phyloP scores from a whole-genome alignment of 2,329 filamentous ascomycete genomes.

The Lasiodiplodia hormozganensis region DNA sequence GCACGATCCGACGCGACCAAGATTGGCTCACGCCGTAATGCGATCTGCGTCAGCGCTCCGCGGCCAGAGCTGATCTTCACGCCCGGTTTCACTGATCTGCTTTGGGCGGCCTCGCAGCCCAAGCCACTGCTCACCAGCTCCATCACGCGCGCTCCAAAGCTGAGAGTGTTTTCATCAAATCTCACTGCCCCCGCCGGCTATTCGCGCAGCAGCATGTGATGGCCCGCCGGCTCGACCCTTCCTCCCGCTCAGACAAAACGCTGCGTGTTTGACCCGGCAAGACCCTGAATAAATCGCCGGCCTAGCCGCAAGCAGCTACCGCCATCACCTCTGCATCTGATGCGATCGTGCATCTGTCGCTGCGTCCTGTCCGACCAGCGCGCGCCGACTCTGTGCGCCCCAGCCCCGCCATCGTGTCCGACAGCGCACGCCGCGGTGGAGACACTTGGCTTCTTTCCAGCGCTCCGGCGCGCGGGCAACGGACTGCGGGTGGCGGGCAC shows the following conservation, averaged over 20 bases:
- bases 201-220: constrained; percentile 18
- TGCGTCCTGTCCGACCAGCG: constrained; percentile 5
- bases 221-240: constrained; percentile 22
- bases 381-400: constrained; percentile 10
- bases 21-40: constrained; percentile 9
- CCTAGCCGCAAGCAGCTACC: constrained; percentile 23
- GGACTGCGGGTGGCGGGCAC: neutral
- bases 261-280: constrained; percentile 7
- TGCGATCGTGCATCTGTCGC: constrained; percentile 21
- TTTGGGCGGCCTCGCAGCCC: constrained; percentile 19
- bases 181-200: constrained; percentile 18
- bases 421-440: constrained; percentile 10
- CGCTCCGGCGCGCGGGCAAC: constrained; percentile 6
- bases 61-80: constrained; percentile 18
- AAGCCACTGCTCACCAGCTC: constrained; percentile 16
- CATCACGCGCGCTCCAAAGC: constrained; percentile 15
- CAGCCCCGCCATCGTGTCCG: constrained; percentile 10
- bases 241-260: constrained; percentile 21
- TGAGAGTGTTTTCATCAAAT: constrained; percentile 7
- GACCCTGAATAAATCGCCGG: constrained; percentile 21
- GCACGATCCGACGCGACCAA: constrained; percentile 20
- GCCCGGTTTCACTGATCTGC: constrained; percentile 23
- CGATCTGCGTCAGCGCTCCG: constrained; percentile 23
- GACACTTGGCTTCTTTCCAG: constrained; percentile 16
- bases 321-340: constrained; percentile 18